Percentiles rank a stretch among this genome's conserved stretches.
Conservation (phyloP, 2,329 filamentous ascomycete genomes). For the Chaetomiaceae sp. region DNA sequence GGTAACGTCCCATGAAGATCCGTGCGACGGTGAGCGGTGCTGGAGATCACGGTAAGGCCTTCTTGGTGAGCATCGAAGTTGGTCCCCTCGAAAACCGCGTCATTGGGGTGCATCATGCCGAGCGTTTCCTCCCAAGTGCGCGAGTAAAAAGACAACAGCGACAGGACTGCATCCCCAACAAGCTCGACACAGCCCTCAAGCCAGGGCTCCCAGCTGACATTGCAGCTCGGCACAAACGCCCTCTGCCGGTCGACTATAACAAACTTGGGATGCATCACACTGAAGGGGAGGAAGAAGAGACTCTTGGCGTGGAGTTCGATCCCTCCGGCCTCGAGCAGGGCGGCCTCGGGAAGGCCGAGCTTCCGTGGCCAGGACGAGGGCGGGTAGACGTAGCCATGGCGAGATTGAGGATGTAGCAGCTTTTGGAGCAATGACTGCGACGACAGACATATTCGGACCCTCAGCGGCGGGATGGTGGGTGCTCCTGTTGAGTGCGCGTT, state of each 20-base stretch:
- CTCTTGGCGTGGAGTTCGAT: conserved; percentile 70
- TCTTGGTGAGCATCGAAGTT: conserved; percentile 1
- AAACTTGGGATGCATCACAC: conserved; percentile 86
- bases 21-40: conserved; percentile 23
- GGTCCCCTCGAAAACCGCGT: not conserved
- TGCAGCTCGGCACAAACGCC: conserved; percentile 72
- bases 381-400: conserved; percentile 57
- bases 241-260: conserved; percentile 63
- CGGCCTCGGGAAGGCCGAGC: conserved; percentile 58
- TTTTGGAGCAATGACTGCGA: conserved; percentile 70
- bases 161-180: conserved; percentile 54
- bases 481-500: conserved; percentile 14
- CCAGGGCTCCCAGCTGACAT: conserved; percentile 85
- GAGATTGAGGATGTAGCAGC: conserved; percentile 63
- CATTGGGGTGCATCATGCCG: not conserved
- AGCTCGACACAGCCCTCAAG: conserved; percentile 72
- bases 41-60: conserved; percentile 15
- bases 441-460: conserved; percentile 72
- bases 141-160: conserved; percentile 63
- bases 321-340: conserved; percentile 47
- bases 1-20: conserved; percentile 31
- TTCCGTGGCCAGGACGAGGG: conserved; percentile 52
- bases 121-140: conserved; percentile 56
- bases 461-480: conserved; percentile 36
- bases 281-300: conserved; percentile 73